Evolutionary conservation across 441 rosid genomes (phyloP).

Genomic region (Populus hybrid): DNA sequence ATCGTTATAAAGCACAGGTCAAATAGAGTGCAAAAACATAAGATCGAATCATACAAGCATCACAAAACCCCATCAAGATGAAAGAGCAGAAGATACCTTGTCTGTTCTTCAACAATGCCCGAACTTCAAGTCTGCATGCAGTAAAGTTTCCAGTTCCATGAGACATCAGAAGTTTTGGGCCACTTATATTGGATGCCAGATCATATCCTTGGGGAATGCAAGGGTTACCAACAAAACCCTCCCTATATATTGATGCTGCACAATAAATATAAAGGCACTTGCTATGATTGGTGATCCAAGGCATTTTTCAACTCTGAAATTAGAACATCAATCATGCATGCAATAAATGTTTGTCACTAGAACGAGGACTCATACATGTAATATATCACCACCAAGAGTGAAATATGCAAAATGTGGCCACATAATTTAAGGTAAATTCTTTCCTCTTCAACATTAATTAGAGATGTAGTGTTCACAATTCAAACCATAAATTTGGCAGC

Average conservation of each 20-base stretch:
- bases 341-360: neutral
- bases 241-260: slow-evolving; percentile 28
- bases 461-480: neutral
- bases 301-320: neutral
- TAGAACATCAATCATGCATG: slow-evolving; percentile 8
- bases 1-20: neutral
- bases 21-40: neutral
- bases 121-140: slow-evolving; percentile 38
- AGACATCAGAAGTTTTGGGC: slow-evolving; percentile 21
- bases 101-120: slow-evolving; percentile 31
- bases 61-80: neutral
- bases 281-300: slow-evolving; percentile 1
- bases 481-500: neutral
- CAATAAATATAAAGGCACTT: slow-evolving; percentile 10
- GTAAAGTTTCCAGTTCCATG: slow-evolving; percentile 42
- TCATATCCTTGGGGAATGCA: slow-evolving; percentile 43
- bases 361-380: neutral
- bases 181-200: slow-evolving; percentile 21
- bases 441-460: neutral
- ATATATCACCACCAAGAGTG: neutral
- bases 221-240: slow-evolving; percentile 24
- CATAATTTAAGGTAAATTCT: neutral
- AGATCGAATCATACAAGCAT: neutral
- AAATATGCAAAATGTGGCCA: neutral
- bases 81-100: slow-evolving; percentile 26